Conservation (phyloP, 805 yeast genomes). For the Kazachstania bromeliacearum region DNA sequence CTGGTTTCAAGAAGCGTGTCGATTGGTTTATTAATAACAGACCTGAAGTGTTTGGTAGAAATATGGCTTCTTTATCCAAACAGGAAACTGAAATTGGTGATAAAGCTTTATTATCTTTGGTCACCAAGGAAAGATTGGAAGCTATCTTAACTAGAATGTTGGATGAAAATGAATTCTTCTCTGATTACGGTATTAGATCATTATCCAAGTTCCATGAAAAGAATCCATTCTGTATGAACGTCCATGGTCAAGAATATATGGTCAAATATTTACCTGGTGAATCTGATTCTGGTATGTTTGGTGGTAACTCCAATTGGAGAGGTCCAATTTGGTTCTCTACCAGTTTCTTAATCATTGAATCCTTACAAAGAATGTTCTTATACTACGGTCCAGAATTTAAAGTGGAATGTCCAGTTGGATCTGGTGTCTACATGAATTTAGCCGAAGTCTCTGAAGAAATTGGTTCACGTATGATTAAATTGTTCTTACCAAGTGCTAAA, state of each 20-base stretch:
- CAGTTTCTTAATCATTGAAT: conserved; percentile 75
- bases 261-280: conserved; percentile 80
- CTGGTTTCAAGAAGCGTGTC: conserved; percentile 71
- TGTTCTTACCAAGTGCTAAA: conserved; percentile 67
- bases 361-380: conserved; percentile 75
- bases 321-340: conserved; percentile 98
- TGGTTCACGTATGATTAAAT: conserved; percentile 72
- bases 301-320: conserved; percentile 95
- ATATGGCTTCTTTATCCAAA: conserved; percentile 68
- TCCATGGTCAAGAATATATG: conserved; percentile 59
- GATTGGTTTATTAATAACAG: conserved; percentile 76
- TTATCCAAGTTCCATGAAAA: conserved; percentile 77
- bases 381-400: conserved; percentile 81
- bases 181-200: conserved; percentile 80
- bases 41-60: conserved; percentile 61
- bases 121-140: conserved; percentile 65
- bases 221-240: conserved; percentile 77
- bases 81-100: conserved; percentile 70
- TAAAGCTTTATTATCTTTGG: conserved; percentile 68
- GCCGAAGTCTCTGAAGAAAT: conserved; percentile 88
- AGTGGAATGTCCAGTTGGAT: conserved; percentile 81
- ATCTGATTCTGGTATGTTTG: conserved; percentile 87
- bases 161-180: conserved; percentile 78
- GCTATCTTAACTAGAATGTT: conserved; percentile 72
- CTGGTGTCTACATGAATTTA: conserved; percentile 64